Percentiles rank a stretch among this genome's conserved stretches.
These are phyloP conservation scores for Cephaloascus fragrans DNA, from an alignment of 805 yeast genomes.

Conservation along the genomic window DNA sequence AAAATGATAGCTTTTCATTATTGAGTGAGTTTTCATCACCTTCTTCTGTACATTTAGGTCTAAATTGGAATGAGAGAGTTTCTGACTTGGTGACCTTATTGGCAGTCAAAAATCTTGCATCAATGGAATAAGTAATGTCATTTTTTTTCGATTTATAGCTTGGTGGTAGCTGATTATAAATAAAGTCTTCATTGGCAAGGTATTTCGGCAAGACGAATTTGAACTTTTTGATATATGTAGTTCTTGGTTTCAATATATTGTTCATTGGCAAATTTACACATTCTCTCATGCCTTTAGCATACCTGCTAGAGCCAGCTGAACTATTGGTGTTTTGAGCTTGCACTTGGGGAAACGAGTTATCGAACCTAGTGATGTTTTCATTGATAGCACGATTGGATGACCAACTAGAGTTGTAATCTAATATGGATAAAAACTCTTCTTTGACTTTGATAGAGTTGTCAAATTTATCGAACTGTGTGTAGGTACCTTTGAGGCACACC, in stretches of 20 bases:
- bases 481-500: neutral
- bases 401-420: neutral
- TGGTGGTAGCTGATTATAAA: neutral
- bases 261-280: neutral
- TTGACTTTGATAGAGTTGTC: neutral
- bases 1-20: neutral
- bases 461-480: neutral
- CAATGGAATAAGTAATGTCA: neutral
- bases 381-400: neutral
- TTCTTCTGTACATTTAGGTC: neutral
- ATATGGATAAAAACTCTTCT: neutral
- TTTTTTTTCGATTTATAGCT: neutral
- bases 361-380: neutral
- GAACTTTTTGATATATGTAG: neutral
- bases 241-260: neutral
- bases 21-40: neutral
- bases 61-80: neutral
- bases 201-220: neutral
- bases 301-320: neutral
- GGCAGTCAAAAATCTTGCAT: neutral
- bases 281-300: no score
- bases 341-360: no score
- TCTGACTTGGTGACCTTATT: neutral
- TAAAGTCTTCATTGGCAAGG: neutral
- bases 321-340: neutral